A percentile compares a stretch with the other conserved stretches of the same genome.
These are phyloP conservation scores for Pseudonitzschia multiseries DNA, from an alignment of 108 stramenopile species.

Conservation along the genomic window DNA sequence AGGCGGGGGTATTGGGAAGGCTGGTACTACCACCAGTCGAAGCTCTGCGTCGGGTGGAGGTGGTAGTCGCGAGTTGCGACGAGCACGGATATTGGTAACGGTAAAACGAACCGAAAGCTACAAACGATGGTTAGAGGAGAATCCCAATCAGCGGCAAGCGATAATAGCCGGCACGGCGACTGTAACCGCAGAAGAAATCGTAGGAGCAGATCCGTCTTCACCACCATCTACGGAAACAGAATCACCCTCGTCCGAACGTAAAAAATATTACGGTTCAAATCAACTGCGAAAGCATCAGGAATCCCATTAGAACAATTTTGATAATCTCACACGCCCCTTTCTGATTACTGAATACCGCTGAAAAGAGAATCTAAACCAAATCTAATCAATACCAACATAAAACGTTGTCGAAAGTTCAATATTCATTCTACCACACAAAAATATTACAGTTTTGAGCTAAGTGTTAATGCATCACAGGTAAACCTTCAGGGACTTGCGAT, in stretches of 20 bases:
- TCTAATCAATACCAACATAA: no score
- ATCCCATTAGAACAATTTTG: no score
- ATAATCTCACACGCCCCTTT: no score
- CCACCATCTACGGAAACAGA: not conserved
- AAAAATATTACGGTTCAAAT: not conserved
- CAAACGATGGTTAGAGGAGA: conserved; percentile 77
- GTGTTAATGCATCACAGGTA: no score
- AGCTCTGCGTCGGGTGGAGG: not conserved
- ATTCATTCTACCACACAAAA: no score
- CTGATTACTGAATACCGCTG: no score
- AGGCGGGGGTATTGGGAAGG: not conserved
- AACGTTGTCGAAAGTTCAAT: no score
- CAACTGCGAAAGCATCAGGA: not conserved
- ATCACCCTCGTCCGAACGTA: not conserved
- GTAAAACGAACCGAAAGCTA: conserved; percentile 72
- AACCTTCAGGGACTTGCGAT: no score
- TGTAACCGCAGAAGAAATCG: not conserved
- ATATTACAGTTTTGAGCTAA: no score
- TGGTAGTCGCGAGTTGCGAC: conserved; percentile 50
- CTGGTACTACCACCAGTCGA: not conserved
- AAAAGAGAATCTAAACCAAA: no score
- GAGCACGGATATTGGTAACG: conserved; percentile 81
- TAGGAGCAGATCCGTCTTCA: not conserved
- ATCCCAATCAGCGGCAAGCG: conserved; percentile 45
- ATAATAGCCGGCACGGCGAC: conserved; percentile 23